These are phyloP conservation scores for Antitrichia curtipendula DNA, from an alignment of 225 moss, liverwort and hornwort genomes.

Conservation along the genomic window DNA sequence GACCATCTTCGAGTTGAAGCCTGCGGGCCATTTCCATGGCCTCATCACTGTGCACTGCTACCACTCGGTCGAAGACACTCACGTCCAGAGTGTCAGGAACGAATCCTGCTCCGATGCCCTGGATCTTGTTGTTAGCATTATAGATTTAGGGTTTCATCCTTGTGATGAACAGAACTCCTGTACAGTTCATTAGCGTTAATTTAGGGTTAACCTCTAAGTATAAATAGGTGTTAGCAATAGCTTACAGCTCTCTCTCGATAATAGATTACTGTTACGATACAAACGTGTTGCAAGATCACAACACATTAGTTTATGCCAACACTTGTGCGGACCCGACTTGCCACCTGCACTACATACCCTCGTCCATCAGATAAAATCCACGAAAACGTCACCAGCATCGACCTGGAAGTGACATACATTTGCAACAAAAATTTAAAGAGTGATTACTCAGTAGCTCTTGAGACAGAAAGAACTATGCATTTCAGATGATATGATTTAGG, in stretches of 20 bases:
- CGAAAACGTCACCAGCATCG: not conserved
- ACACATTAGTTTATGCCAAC: too few relatives aligned
- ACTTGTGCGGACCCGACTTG: constrained; percentile 57
- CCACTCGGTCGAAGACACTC: constrained; percentile 29
- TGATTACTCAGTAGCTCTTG: not conserved
- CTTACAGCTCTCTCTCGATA: too few relatives aligned
- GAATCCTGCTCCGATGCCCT: constrained; percentile 75
- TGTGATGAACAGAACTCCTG: too few relatives aligned
- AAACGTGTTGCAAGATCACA: too few relatives aligned
- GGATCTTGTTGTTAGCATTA: too few relatives aligned
- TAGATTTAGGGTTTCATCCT: too few relatives aligned
- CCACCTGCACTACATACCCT: constrained; percentile 41
- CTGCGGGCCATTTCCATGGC: constrained; percentile 48
- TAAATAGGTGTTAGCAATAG: too few relatives aligned
- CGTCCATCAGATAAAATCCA: not conserved
- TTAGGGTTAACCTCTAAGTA: too few relatives aligned
- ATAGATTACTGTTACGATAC: too few relatives aligned
- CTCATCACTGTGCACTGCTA: constrained; percentile 37
- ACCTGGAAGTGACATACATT: not conserved
- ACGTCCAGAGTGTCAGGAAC: constrained; percentile 50
- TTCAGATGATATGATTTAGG: not conserved
- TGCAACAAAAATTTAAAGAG: not conserved
- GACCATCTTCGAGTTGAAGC: constrained; percentile 57
- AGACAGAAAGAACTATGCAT: not conserved
- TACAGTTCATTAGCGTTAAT: too few relatives aligned